Conservation (phyloP, 2,329 filamentous ascomycete species). For the Hymenoscyphus salicellus region DNA sequence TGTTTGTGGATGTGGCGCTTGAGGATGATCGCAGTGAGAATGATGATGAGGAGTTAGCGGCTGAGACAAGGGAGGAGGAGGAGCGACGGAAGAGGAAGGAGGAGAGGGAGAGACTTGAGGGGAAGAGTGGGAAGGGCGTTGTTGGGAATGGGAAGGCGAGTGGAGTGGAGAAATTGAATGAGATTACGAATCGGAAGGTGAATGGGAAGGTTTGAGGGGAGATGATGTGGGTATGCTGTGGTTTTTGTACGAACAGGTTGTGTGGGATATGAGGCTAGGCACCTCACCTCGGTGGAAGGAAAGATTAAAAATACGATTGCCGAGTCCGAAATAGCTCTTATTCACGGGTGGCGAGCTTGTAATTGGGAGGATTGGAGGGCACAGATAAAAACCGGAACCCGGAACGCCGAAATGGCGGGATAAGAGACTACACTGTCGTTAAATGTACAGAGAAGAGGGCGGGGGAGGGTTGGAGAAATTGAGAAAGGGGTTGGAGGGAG, state of each 20-base stretch:
- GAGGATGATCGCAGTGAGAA: slow-evolving; percentile 74
- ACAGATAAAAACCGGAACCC: background rate
- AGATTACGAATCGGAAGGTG: slow-evolving; percentile 25
- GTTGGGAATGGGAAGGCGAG: slow-evolving; percentile 19
- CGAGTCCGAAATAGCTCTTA: background rate
- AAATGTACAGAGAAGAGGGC: too few species aligned
- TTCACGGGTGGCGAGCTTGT: background rate
- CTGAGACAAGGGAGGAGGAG: slow-evolving; percentile 13
- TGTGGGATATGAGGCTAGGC: background rate
- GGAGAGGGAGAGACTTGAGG: background rate
- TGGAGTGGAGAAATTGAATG: slow-evolving; percentile 18
- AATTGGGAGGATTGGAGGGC: too few species aligned
- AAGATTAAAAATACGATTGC: background rate
- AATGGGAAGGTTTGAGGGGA: slow-evolving; percentile 3
- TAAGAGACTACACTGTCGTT: too few species aligned
- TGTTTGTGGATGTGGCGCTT: slow-evolving; percentile 53
- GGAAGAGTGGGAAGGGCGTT: slow-evolving; percentile 9
- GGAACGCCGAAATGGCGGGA: too few species aligned
- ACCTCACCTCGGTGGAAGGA: background rate
- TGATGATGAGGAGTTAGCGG: slow-evolving; percentile 45
- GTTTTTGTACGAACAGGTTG: background rate
- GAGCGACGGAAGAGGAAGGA: background rate
- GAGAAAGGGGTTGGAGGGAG: too few species aligned
- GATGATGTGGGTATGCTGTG: background rate
- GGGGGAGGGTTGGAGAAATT: too few species aligned